Evolutionary conservation across 768 basidiomycete species (phyloP).

Genomic region (Trametes punicea): DNA sequence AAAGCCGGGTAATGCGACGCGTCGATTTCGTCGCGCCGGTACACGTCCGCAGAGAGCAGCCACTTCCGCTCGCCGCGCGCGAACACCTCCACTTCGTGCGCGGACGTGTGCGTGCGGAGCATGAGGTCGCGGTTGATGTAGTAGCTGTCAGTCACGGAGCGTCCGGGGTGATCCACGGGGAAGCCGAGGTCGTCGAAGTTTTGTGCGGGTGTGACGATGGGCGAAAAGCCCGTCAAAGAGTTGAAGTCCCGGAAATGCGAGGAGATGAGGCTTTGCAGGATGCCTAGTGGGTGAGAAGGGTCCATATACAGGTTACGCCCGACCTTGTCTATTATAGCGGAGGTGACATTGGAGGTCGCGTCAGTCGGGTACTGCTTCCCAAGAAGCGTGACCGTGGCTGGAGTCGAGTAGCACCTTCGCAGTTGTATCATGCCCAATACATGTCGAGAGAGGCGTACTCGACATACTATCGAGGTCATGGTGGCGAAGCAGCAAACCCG

Average conservation of each 20-base stretch:
- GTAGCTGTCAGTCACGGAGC: constrained; percentile 89
- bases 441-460: not conserved
- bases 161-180: constrained; percentile 88
- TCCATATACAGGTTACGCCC: constrained; percentile 71
- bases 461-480: constrained; percentile 6
- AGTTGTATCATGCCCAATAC: not conserved
- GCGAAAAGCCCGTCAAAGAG: constrained; percentile 74
- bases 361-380: constrained; percentile 75
- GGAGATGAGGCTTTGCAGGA: constrained; percentile 81
- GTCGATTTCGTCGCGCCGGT: constrained; percentile 97
- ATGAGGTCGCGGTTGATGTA: constrained; percentile 89
- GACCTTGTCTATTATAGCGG: constrained; percentile 81
- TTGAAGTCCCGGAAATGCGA: constrained; percentile 75
- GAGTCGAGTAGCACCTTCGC: constrained; percentile 15
- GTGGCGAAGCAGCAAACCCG: not conserved
- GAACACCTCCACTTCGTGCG: constrained; percentile 95
- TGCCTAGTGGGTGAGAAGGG: constrained; percentile 81
- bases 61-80: constrained; percentile 71
- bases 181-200: constrained; percentile 99
- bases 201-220: constrained; percentile 84
- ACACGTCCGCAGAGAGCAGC: constrained; percentile 95
- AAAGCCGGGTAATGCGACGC: constrained; percentile 96
- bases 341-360: constrained; percentile 77
- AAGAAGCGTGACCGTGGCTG: constrained; percentile 8
- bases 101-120: constrained; percentile 97